Base-by-base conservation (phyloP, 23 red algal genomes). In the Gracilaria vermiculophylla region DNA sequence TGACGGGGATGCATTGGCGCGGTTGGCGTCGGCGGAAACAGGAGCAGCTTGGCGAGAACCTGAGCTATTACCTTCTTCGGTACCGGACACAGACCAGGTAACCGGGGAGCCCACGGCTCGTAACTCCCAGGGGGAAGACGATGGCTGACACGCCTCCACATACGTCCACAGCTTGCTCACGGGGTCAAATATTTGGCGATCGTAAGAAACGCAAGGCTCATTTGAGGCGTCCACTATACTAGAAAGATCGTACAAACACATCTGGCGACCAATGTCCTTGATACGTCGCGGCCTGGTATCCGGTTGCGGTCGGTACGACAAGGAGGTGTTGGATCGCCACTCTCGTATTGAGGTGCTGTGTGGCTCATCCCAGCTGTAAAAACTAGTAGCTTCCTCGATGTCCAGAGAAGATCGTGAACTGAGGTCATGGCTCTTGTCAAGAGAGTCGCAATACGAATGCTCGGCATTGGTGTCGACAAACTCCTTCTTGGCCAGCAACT, bases 181-280 rank as follows among this genome's bases (percentile, higher is more conserved):
- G 47, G 61, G 81, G 65, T 86, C 81, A 74, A 86, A 86, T 53
- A 86, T 86, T 33, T 86, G 81, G 23, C 81, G 62, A 74, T 86
- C 81, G 35, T 86, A 86, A 23, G 61, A 70, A 36, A 86, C 81
- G 61, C 81, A 86, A 19, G 81, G 81, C 62, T 86, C 81, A 28
- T 86, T 86, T 34, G 81, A 86, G 33, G 81, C 81, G 44, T 86
- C 81, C 32, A 86, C 62, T 48, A 86, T 86, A 44, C 61, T 64
- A 11, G 81, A 65, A 9, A 86, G 65, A 53, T 86, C 81, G 51
- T 86, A 69, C 45, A 86, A 56, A 74, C 81, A 86, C 39, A 57
- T 53, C 61, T 86, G 81, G 39, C 81, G 81, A 53, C 81, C 81
- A 86, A 86, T 86, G 35, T 34, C 33, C 36, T 64, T 57, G 65